These are phyloP conservation scores for Termitomyces sp. DNA, from an alignment of 768 basidiomycete genomes.

Conservation along the genomic window DNA sequence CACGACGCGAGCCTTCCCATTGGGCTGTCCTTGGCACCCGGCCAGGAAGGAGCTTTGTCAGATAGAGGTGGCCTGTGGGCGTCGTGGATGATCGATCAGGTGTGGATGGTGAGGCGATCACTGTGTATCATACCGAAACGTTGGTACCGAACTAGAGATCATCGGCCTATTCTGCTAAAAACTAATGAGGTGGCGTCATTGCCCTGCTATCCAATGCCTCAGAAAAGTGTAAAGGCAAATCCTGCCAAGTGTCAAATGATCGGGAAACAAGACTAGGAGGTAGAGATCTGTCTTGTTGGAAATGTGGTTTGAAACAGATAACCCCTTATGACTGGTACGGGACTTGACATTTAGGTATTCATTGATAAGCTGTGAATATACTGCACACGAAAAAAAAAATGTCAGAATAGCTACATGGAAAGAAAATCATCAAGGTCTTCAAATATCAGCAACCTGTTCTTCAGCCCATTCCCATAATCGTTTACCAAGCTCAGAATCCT, in stretches of 20 bases:
- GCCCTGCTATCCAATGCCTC: too few relatives aligned
- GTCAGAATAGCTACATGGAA: neutral
- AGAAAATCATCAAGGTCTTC: neutral
- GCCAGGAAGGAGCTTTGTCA: too few relatives aligned
- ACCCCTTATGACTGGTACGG: too few relatives aligned
- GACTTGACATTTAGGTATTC: too few relatives aligned
- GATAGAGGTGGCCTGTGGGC: conserved; percentile 31
- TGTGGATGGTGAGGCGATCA: conserved; percentile 18
- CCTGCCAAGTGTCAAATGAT: neutral
- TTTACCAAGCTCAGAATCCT: conserved; percentile 27
- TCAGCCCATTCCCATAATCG: conserved; percentile 41
- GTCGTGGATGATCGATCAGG: neutral
- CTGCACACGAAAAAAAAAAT: neutral
- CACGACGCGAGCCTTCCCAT: too few relatives aligned
- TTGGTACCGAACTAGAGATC: conserved; percentile 58
- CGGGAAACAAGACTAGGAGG: neutral
- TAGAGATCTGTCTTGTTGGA: neutral
- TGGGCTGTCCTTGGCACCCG: too few relatives aligned
- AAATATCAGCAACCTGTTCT: conserved; percentile 31
- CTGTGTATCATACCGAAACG: conserved; percentile 35
- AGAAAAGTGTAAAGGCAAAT: conserved; percentile 8
- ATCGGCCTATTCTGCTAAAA: conserved; percentile 46
- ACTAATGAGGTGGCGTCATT: conserved; percentile 38
- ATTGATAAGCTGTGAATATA: too few relatives aligned
- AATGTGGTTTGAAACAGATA: too few relatives aligned